A percentile compares a stretch with the other conserved stretches of the same genome.
phyloP scores from a whole-genome alignment of 2,329 filamentous ascomycete genomes.

The Colletotrichum navitas region DNA sequence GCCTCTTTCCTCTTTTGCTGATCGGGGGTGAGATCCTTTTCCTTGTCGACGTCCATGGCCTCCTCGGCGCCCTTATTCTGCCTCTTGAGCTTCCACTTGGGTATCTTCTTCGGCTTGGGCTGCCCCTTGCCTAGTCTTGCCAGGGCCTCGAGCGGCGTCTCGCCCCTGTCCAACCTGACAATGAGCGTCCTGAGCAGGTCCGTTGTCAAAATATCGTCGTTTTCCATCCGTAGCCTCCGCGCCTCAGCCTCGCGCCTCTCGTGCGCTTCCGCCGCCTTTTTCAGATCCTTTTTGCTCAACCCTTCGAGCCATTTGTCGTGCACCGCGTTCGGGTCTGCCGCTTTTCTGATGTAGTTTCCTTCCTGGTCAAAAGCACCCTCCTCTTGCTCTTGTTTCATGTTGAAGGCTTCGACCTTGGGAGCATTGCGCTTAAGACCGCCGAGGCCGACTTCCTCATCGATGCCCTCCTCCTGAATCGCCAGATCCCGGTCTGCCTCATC shows the following conservation, averaged over 20 bases:
- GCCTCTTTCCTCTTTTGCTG: conserved; percentile 77
- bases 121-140: conserved; percentile 81
- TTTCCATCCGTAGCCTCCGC: conserved; percentile 76
- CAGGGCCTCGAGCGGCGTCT: conserved; percentile 90
- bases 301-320: conserved; percentile 96
- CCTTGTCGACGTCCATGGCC: conserved; percentile 78
- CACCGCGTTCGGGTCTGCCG: conserved; percentile 86
- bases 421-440: conserved; percentile 94
- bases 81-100: conserved; percentile 79
- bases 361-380: conserved; percentile 92
- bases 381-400: conserved; percentile 89
- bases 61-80: conserved; percentile 66
- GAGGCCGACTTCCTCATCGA: conserved; percentile 91
- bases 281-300: conserved; percentile 93
- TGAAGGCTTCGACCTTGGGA: conserved; percentile 95
- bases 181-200: conserved; percentile 84
- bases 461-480: conserved; percentile 78
- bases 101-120: conserved; percentile 67
- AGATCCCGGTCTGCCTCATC: conserved; percentile 80
- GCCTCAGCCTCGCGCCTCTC: conserved; percentile 86
- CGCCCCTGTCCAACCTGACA: conserved; percentile 77
- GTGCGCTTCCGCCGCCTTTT: conserved; percentile 85
- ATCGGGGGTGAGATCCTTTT: conserved; percentile 72
- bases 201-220: conserved; percentile 80
- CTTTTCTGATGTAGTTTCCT: conserved; percentile 93